Conservation (phyloP, 1,284 basidiomycete species). For the Sanghuangporus weigelae region DNA sequence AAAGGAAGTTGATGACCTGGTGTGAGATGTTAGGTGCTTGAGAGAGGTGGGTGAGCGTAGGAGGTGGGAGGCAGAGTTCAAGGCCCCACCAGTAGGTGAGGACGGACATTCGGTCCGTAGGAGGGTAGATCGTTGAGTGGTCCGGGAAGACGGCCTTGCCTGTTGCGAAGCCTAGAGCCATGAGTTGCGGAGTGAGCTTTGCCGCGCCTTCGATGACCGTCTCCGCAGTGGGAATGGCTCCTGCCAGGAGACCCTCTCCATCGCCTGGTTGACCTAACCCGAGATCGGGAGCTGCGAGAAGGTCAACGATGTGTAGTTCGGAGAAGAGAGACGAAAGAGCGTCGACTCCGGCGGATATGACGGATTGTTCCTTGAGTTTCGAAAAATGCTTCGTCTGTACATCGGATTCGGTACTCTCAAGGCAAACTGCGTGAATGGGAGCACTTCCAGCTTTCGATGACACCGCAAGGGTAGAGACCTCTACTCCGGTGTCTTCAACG, state of each 20-base stretch:
- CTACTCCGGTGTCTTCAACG: slow-evolving; percentile 25
- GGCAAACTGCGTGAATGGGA: slow-evolving; percentile 74
- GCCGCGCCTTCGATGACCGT: slow-evolving; percentile 62
- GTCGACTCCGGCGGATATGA: slow-evolving; percentile 46
- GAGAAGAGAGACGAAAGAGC: slow-evolving; percentile 45
- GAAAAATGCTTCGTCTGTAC: slow-evolving; percentile 51
- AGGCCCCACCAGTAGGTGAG: slow-evolving; percentile 87
- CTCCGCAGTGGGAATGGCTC: slow-evolving; percentile 67
- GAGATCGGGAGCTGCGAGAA: slow-evolving; percentile 48
- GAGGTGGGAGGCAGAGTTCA: slow-evolving; percentile 64
- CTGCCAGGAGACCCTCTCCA: slow-evolving; percentile 56
- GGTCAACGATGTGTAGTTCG: slow-evolving; percentile 53
- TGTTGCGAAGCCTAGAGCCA: slow-evolving; percentile 73
- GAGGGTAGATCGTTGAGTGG: slow-evolving; percentile 65
- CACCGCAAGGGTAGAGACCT: slow-evolving; percentile 15
- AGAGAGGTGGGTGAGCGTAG: slow-evolving; percentile 53
- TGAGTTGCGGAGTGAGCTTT: slow-evolving; percentile 67
- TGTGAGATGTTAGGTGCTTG: slow-evolving; percentile 55
- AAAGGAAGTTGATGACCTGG: slow-evolving; percentile 63
- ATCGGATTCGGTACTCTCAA: slow-evolving; percentile 55
- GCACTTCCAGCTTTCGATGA: slow-evolving; percentile 26
- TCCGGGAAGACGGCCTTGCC: slow-evolving; percentile 61
- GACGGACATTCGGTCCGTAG: slow-evolving; percentile 68
- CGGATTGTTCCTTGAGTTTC: slow-evolving; percentile 30
- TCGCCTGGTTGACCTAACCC: slow-evolving; percentile 56